Base-by-base conservation (phyloP, 225 moss, liverwort and hornwort species). In the Pleurozium schreberi region DNA sequence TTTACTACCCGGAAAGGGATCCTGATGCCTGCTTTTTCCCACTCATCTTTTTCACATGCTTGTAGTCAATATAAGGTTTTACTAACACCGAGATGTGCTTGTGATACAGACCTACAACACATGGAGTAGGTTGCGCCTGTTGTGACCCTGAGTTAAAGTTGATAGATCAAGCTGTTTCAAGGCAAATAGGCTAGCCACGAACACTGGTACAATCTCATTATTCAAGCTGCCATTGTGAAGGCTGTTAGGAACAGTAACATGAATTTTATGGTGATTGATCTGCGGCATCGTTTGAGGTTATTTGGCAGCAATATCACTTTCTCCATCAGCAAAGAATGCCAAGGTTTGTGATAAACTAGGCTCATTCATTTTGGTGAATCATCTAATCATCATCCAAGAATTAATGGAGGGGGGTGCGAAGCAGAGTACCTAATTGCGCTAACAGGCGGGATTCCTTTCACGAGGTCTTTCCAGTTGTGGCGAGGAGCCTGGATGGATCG, bases 61-160 rank as follows among this genome's bases (percentile, higher is more conserved):
- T 63, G 38, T 61, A 33, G 63, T 63, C 43, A n/a, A 49, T 60
- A 49, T 60, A 53, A 61, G n/a, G 22, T 81, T 71, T 49, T 60
- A 60, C 42, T 64, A 38, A 89, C 45, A 69, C 23, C 85, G 28
- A 61, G 30, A n/a, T 84, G 42, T 84, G 59, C 38, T 74, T 83
- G 53, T 87, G 82, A 38, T 47, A 86, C 84, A 94, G 94, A 87
- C 91, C 91, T 47, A 85, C 87, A 38, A 88, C 90, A 38, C 94
- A 94, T 86, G 94, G 91, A 85, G 90, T 92, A 67, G 85, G 94
- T 69, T 94, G 94, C 92, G 83, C 91, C 76, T 94, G 94, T 87
- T 94, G 94, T 67, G 91, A 94, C 79, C 94, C 94, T 45, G 92
- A 94, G 47, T 85, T 94, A 65, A 92, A 90, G 88, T 82, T 87